Conservation (phyloP, 2,329 filamentous ascomycete genomes). For the Macrophomina tecta region DNA sequence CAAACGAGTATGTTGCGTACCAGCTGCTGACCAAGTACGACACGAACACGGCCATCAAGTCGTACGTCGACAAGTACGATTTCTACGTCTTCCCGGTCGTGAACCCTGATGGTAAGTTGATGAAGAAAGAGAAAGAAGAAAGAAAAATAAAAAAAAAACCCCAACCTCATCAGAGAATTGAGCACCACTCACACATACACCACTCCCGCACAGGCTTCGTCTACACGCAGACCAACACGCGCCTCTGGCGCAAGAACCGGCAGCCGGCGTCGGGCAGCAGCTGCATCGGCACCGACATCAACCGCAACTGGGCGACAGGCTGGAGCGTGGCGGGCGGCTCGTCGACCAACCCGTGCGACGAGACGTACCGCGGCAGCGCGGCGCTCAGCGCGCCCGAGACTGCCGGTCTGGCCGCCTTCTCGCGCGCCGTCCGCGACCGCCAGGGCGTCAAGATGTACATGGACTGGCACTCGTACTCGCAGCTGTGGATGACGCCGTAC, state of each 20-base stretch:
- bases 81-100: constrained; percentile 62
- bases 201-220: constrained; percentile 39
- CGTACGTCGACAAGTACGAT: constrained; percentile 66
- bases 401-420: constrained; percentile 53
- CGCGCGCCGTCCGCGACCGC: constrained; percentile 50
- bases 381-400: constrained; percentile 45
- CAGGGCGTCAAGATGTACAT: constrained; percentile 67
- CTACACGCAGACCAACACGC: constrained; percentile 45
- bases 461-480: constrained; percentile 66
- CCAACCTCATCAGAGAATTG: too few species aligned
- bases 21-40: constrained; percentile 44
- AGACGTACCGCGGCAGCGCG: constrained; percentile 37
- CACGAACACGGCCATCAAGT: constrained; percentile 38
- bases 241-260: constrained; percentile 49
- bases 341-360: constrained; percentile 43
- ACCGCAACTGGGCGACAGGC: constrained; percentile 48
- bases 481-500: constrained; percentile 47
- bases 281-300: constrained; percentile 48
- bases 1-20: constrained; percentile 43
- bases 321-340: constrained; percentile 43
- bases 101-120: constrained; percentile 52
- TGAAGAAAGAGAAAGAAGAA: neutral
- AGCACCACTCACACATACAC: too few species aligned
- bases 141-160: too few species aligned
- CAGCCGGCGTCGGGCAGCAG: constrained; percentile 38